These are phyloP conservation scores for Kwoniella heveanensis DNA, from an alignment of 768 basidiomycete species.

Conservation along the genomic window DNA sequence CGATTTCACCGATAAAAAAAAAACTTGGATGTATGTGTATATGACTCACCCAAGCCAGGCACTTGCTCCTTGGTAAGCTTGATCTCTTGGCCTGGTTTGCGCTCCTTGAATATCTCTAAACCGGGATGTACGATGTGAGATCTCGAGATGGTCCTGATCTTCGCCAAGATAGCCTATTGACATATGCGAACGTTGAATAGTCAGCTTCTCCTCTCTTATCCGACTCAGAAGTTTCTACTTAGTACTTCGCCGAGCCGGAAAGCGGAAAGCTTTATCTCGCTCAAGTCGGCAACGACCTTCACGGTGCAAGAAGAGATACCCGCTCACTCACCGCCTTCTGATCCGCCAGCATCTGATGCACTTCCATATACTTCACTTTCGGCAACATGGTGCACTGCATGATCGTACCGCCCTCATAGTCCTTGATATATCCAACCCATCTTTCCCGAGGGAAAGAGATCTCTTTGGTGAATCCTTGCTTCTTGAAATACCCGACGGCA, in stretches of 20 bases:
- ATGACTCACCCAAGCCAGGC: conserved; percentile 76
- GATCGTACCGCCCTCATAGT: conserved; percentile 98
- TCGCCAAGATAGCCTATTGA: conserved; percentile 70
- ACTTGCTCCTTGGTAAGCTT: conserved; percentile 72
- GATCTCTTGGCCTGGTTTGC: conserved; percentile 58
- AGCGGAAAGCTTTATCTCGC: too few species aligned
- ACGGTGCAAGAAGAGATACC: not conserved
- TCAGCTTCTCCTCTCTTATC: conserved; percentile 3
- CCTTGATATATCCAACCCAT: conserved; percentile 99
- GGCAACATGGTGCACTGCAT: conserved; percentile 93
- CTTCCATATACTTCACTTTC: conserved; percentile 85
- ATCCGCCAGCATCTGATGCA: conserved; percentile 68
- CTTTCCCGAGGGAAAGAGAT: conserved; percentile 84
- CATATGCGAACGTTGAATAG: not conserved
- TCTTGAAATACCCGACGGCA: conserved; percentile 98
- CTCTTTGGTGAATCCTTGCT: conserved; percentile 98
- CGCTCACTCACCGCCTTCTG: conserved; percentile 69
- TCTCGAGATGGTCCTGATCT: conserved; percentile 81
- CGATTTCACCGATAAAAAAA: too few species aligned
- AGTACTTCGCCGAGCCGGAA: too few species aligned
- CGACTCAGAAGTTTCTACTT: not conserved
- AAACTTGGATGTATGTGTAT: too few species aligned
- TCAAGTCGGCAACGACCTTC: too few species aligned
- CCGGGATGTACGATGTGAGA: conserved; percentile 86
- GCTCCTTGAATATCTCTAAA: conserved; percentile 71